A percentile compares a stretch with the other conserved stretches of the same genome.
Evolutionary conservation across 371 early-diverging fungal genomes (phyloP).

Genomic region (Conidiobolus incongruus): DNA sequence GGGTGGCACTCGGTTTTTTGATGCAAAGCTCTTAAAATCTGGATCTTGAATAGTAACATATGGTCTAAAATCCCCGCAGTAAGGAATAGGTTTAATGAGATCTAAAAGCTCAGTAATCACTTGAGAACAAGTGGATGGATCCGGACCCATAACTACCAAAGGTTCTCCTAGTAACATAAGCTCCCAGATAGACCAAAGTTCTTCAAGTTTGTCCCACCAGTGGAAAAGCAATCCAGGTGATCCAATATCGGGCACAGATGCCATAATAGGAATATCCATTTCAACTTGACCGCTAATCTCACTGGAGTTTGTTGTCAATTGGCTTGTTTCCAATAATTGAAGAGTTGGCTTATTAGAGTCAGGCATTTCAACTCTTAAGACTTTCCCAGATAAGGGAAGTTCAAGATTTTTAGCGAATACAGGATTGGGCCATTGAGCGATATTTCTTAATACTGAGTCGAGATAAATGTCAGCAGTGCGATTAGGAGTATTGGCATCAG

Average conservation of each 20-base stretch:
- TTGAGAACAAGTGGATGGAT: slow-evolving; percentile 68
- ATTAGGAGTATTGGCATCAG: neutral
- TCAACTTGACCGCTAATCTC: too few relatives aligned
- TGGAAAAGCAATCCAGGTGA: neutral
- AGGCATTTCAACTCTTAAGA: slow-evolving; percentile 1
- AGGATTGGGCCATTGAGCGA: neutral
- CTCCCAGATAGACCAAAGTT: slow-evolving; percentile 86
- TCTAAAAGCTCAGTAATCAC: slow-evolving; percentile 69
- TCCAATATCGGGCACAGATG: neutral
- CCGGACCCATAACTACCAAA: slow-evolving; percentile 68
- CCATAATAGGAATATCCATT: neutral
- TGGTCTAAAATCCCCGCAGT: slow-evolving; percentile 87
- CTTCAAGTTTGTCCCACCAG: slow-evolving; percentile 41
- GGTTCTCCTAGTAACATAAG: slow-evolving; percentile 83
- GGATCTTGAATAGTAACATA: slow-evolving; percentile 92
- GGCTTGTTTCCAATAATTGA: neutral
- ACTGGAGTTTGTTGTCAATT: neutral
- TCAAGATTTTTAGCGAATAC: neutral
- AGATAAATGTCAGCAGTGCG: neutral
- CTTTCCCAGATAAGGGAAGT: neutral
- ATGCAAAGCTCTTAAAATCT: slow-evolving; percentile 57
- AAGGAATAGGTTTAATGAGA: slow-evolving; percentile 79
- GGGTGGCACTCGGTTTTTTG: slow-evolving; percentile 39
- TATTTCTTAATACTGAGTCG: neutral
- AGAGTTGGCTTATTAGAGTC: neutral